A percentile compares a stretch with the other conserved stretches of the same genome.
Evolutionary conservation across 2,329 filamentous ascomycete genomes (phyloP).

Genomic region (Tolypocladium cylindrosporum): DNA sequence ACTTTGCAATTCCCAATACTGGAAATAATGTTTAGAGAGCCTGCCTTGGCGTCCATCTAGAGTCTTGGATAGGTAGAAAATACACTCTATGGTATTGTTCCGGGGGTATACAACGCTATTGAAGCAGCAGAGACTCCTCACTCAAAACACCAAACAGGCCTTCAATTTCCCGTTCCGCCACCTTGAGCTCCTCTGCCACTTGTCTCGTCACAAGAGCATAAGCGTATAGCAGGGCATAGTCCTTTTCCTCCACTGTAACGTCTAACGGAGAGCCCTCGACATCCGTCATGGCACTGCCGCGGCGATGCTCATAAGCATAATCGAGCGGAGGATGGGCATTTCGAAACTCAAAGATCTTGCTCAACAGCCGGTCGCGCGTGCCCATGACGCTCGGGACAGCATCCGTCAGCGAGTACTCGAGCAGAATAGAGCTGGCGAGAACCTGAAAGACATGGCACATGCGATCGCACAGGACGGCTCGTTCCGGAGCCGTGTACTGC

Average conservation of each 20-base stretch:
- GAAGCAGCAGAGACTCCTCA: constrained; percentile 7
- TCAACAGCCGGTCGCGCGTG: constrained; percentile 66
- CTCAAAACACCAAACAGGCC: constrained; percentile 45
- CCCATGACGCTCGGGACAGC: constrained; percentile 69
- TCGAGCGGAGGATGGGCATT: constrained; percentile 37
- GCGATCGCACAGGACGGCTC: constrained; percentile 66
- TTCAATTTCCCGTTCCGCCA: constrained; percentile 47
- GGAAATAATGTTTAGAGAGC: no score
- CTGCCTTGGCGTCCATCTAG: no score
- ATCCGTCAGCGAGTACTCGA: constrained; percentile 81
- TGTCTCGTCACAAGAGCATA: constrained; percentile 60
- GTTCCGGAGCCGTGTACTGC: constrained; percentile 65
- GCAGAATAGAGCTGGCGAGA: constrained; percentile 76
- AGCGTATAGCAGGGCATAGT: constrained; percentile 88
- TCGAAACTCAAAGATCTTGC: constrained; percentile 75
- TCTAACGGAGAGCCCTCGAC: not conserved
- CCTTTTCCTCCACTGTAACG: constrained; percentile 48
- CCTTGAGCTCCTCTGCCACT: constrained; percentile 49
- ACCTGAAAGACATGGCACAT: constrained; percentile 78
- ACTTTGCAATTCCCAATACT: not conserved
- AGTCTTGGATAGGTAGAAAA: no score
- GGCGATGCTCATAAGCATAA: not conserved
- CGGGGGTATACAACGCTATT: not conserved
- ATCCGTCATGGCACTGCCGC: not conserved
- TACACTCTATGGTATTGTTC: no score